These are phyloP conservation scores for Wickerhamiella galacta DNA, from an alignment of 805 yeast genomes.

Conservation along the genomic window DNA sequence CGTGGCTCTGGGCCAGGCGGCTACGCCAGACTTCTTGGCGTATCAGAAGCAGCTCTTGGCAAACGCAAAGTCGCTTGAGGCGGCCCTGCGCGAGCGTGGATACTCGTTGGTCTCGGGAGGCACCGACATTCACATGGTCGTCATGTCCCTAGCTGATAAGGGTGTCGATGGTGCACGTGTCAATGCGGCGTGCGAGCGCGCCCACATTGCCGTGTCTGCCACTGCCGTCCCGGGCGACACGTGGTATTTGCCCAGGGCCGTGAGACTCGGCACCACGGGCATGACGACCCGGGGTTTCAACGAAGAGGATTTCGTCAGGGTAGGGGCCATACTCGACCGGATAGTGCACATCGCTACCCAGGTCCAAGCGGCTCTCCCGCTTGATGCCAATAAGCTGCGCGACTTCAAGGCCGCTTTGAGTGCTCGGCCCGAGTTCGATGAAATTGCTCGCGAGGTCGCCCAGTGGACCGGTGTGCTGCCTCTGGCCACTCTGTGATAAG, in stretches of 20 bases:
- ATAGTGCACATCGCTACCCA: slow-evolving; percentile 61
- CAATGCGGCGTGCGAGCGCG: slow-evolving; percentile 84
- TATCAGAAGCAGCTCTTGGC: slow-evolving; percentile 77
- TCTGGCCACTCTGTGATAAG: too few relatives aligned
- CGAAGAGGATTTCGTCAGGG: slow-evolving; percentile 65
- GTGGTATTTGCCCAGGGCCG: slow-evolving; percentile 91
- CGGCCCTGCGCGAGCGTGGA: slow-evolving; percentile 49
- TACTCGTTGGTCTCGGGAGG: slow-evolving; percentile 83
- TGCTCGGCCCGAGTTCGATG: slow-evolving; percentile 16
- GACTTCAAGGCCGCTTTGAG: slow-evolving; percentile 79
- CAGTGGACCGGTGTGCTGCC: slow-evolving; percentile 13
- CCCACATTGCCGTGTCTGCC: slow-evolving; percentile 89
- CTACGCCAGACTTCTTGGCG: slow-evolving; percentile 72
- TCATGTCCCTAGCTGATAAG: slow-evolving; percentile 63
- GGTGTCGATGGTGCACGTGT: slow-evolving; percentile 92
- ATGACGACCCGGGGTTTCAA: slow-evolving; percentile 96
- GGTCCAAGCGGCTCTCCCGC: slow-evolving; percentile 66
- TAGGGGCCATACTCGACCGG: slow-evolving; percentile 60
- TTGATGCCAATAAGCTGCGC: slow-evolving; percentile 83
- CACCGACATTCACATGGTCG: slow-evolving; percentile 93
- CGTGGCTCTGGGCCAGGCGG: slow-evolving; percentile 88
- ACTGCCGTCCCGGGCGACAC: slow-evolving; percentile 96
- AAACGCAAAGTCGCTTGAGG: slow-evolving; percentile 72
- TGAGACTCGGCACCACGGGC: slow-evolving; percentile 95
- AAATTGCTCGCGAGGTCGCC: slow-evolving; percentile 12